Conservation (phyloP, 2,329 filamentous ascomycete species). For the Alternaria hordeiaustralica region DNA sequence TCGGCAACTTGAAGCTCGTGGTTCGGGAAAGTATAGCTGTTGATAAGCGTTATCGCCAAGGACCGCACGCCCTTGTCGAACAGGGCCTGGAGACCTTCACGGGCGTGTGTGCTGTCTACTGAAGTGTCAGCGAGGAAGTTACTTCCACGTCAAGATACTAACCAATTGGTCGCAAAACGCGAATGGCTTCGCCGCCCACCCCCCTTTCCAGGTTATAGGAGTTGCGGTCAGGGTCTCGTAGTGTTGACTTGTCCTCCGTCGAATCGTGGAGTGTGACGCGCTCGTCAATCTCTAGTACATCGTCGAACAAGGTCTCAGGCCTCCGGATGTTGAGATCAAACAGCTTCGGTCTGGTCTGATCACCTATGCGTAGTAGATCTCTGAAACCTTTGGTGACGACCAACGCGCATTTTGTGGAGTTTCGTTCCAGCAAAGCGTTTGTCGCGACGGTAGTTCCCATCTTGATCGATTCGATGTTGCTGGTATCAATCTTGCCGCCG, state of each 20-base stretch:
- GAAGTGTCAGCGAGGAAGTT: neutral
- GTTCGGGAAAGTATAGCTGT: slow-evolving; percentile 44
- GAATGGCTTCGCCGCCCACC: slow-evolving; percentile 20
- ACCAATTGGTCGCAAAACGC: neutral
- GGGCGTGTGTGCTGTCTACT: neutral
- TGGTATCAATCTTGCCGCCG: slow-evolving; percentile 27
- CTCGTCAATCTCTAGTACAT: slow-evolving; percentile 31
- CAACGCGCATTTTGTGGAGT: slow-evolving; percentile 17
- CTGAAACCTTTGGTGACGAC: slow-evolving; percentile 28
- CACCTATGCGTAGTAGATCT: slow-evolving; percentile 31
- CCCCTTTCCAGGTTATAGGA: slow-evolving; percentile 16
- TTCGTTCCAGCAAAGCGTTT: slow-evolving; percentile 32
- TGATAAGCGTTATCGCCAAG: slow-evolving; percentile 44
- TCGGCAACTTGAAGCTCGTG: slow-evolving; percentile 36
- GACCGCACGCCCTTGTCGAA: slow-evolving; percentile 45
- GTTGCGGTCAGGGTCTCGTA: slow-evolving; percentile 4
- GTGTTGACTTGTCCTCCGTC: slow-evolving; percentile 20
- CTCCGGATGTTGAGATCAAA: slow-evolving; percentile 33
- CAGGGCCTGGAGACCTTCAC: slow-evolving; percentile 27
- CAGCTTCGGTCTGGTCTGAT: slow-evolving; percentile 32
- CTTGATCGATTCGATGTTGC: slow-evolving; percentile 24
- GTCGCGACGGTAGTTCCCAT: slow-evolving; percentile 35
- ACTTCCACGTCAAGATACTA: neutral
- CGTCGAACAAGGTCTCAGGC: slow-evolving; percentile 24
- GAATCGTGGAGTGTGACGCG: slow-evolving; percentile 31